phyloP scores from a whole-genome alignment of 768 basidiomycete species.

The Baorangia bicolor region DNA sequence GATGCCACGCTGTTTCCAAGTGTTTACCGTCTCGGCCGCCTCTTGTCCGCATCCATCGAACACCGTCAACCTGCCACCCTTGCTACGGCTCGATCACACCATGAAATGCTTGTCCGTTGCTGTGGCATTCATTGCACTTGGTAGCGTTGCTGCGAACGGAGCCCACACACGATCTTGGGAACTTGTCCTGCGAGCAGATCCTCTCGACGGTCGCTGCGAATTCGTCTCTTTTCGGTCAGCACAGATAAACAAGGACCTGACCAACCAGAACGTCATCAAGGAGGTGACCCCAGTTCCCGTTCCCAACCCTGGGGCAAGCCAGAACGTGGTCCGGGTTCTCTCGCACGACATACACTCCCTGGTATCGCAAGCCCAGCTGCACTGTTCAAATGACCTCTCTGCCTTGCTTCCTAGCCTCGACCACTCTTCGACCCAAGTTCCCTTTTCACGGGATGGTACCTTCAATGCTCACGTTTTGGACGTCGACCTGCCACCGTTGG shows the following conservation, averaged over 20 bases:
- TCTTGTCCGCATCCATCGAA: neutral
- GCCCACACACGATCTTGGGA: conserved; percentile 77
- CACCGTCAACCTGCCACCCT: neutral
- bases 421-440: conserved; percentile 6
- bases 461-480: neutral
- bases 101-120: conserved; percentile 16
- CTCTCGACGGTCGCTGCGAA: conserved; percentile 15
- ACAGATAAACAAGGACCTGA: conserved; percentile 23
- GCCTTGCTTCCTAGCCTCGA: neutral
- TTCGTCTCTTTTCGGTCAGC: conserved; percentile 18
- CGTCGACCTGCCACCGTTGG: conserved; percentile 42
- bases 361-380: conserved; percentile 17
- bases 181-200: conserved; percentile 22
- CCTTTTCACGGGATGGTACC: conserved; percentile 3
- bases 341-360: conserved; percentile 20
- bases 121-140: conserved; percentile 1
- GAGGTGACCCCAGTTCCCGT: conserved; percentile 10
- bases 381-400: conserved; percentile 26
- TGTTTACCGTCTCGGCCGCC: conserved; percentile 2
- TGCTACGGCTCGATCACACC: neutral
- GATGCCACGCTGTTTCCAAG: neutral
- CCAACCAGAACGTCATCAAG: conserved; percentile 6
- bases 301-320: conserved; percentile 3
- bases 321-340: conserved; percentile 17
- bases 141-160: conserved; percentile 28